These are phyloP conservation scores for Proliferodiscus dingleyae DNA, from an alignment of 2,329 filamentous ascomycete species.

Conservation along the genomic window DNA sequence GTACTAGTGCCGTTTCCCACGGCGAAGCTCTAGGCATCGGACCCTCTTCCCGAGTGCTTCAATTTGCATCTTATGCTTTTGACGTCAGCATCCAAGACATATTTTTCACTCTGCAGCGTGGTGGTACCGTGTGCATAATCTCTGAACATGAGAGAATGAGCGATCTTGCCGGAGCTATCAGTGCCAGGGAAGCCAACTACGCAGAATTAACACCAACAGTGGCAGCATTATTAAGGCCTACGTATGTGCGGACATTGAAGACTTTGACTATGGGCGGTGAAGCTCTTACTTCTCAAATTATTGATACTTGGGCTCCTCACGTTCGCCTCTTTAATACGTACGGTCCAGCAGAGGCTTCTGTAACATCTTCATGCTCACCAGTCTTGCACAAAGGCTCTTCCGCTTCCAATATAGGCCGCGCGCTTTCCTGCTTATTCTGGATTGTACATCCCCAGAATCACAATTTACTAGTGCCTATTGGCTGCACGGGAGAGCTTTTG, in stretches of 20 bases:
- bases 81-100: constrained; percentile 35
- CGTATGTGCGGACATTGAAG: background rate
- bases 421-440: background rate
- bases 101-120: constrained; percentile 28
- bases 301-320: background rate
- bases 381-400: background rate
- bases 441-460: background rate
- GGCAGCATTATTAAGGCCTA: constrained; percentile 15
- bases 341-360: constrained; percentile 3
- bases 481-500: constrained; percentile 5
- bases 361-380: background rate
- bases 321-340: background rate
- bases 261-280: background rate
- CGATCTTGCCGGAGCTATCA: constrained; percentile 31
- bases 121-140: constrained; percentile 36
- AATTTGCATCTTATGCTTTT: constrained; percentile 21
- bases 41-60: constrained; percentile 1
- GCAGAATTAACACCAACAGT: constrained; percentile 26
- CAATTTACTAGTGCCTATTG: constrained; percentile 4
- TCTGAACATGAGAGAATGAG: constrained; percentile 36
- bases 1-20: background rate
- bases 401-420: background rate
- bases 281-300: background rate
- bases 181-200: constrained; percentile 19
- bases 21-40: background rate